These are phyloP conservation scores for Ustilago trichophora DNA, from an alignment of 1,284 basidiomycete genomes.

Conservation along the genomic window DNA sequence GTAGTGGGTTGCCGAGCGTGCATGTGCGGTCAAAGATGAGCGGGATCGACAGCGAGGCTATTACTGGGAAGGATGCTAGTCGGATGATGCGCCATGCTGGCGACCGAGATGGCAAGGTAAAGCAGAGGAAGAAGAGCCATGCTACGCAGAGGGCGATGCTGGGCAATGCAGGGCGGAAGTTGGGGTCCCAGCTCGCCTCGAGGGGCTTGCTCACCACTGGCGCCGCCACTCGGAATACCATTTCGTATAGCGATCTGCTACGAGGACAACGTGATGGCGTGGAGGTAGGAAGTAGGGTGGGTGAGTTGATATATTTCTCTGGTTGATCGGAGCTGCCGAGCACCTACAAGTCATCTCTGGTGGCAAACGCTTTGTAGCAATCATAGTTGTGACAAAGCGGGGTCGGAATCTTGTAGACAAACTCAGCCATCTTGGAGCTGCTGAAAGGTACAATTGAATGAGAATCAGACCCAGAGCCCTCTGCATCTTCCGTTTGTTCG, in stretches of 20 bases:
- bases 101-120: slow-evolving; percentile 18
- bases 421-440: no score
- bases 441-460: no score
- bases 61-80: slow-evolving; percentile 22
- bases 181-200: slow-evolving; percentile 32
- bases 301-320: no score
- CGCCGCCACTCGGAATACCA: slow-evolving; percentile 1
- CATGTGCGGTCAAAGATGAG: slow-evolving; percentile 15
- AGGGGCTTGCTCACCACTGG: neutral
- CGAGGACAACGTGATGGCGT: no score
- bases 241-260: no score
- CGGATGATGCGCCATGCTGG: slow-evolving; percentile 16
- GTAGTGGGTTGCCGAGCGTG: slow-evolving; percentile 35
- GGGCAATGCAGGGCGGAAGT: slow-evolving; percentile 22
- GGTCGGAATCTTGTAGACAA: no score
- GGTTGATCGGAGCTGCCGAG: no score
- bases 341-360: no score
- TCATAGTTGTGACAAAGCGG: neutral
- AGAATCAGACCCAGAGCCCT: no score
- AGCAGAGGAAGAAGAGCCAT: slow-evolving; percentile 36
- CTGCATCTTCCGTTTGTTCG: no score
- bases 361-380: no score
- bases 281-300: no score
- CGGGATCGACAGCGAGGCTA: slow-evolving; percentile 1
- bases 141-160: slow-evolving; percentile 7